phyloP scores from a whole-genome alignment of 306 rosid genomes.

The Cicer pinnatifidum region DNA sequence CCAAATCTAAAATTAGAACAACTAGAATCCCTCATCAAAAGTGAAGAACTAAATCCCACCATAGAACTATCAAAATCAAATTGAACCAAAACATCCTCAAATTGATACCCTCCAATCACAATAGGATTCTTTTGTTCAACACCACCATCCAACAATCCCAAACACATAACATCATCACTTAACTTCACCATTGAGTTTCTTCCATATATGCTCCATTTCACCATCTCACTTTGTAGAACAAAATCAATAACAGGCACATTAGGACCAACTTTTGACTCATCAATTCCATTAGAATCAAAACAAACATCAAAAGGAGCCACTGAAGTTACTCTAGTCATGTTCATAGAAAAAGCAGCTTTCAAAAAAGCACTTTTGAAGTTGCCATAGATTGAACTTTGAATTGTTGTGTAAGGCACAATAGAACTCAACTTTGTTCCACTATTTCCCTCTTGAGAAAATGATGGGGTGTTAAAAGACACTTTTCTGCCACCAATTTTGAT shows the following conservation, averaged over 20 bases:
- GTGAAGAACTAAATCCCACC: conserved; percentile 75
- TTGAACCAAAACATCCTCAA: conserved; percentile 69
- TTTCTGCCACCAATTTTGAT: conserved; percentile 61
- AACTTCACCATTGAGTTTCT: conserved; percentile 76
- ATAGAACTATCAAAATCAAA: conserved; percentile 65
- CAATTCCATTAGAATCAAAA: conserved; percentile 46
- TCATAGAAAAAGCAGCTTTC: conserved; percentile 60
- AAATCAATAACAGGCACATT: conserved; percentile 64
- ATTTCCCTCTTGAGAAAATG: conserved; percentile 34
- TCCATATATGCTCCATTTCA: conserved; percentile 68
- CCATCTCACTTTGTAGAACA: conserved; percentile 79
- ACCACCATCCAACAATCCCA: conserved; percentile 80
- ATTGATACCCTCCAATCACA: conserved; percentile 73
- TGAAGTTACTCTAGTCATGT: conserved; percentile 53
- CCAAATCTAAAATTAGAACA: conserved; percentile 55
- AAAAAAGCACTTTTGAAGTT: conserved; percentile 53
- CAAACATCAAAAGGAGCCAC: conserved; percentile 67
- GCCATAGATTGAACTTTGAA: conserved; percentile 59
- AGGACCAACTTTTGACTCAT: conserved; percentile 42
- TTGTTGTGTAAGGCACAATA: conserved; percentile 59
- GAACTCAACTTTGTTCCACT: conserved; percentile 63
- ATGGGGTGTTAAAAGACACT: conserved; percentile 49
- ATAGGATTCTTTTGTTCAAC: conserved; percentile 47
- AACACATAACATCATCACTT: conserved; percentile 55
- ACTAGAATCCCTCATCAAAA: conserved; percentile 42